Evolutionary conservation across 1,284 basidiomycete genomes (phyloP).

Genomic region (Salmacisia buchloeana): DNA sequence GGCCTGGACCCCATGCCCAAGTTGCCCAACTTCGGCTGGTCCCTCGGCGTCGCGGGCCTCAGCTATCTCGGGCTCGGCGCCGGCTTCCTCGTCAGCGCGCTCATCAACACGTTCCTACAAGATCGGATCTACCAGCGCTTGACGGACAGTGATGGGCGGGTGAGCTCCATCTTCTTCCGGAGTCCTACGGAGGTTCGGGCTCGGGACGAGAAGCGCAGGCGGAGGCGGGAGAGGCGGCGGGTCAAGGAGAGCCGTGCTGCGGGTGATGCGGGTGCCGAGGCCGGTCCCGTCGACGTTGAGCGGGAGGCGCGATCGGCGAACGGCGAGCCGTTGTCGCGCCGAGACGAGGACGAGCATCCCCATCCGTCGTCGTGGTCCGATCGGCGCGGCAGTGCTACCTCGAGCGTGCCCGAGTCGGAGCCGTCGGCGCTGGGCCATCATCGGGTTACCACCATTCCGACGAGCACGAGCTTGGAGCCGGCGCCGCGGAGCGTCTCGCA

Average conservation of each 20-base stretch:
- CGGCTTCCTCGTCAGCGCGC: constrained; percentile 51
- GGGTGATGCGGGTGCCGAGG: neutral
- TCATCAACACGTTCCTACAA: constrained; percentile 50
- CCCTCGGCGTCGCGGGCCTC: constrained; percentile 48
- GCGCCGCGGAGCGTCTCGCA: too few species aligned
- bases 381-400: neutral
- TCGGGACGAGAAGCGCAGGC: constrained; percentile 6
- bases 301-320: too few species aligned
- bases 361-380: neutral
- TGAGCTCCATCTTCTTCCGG: constrained; percentile 27
- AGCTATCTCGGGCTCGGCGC: constrained; percentile 53
- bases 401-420: neutral
- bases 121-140: constrained; percentile 52
- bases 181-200: constrained; percentile 12
- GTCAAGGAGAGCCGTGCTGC: neutral
- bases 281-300: constrained; percentile 15
- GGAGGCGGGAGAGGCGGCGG: neutral
- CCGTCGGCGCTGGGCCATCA: neutral
- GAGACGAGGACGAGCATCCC: too few species aligned
- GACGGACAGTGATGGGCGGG: constrained; percentile 22
- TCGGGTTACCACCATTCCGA: neutral
- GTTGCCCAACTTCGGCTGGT: constrained; percentile 53
- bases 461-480: too few species aligned
- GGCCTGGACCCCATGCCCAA: constrained; percentile 1
- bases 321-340: too few species aligned